Base-by-base conservation (phyloP, 2,329 filamentous ascomycete genomes). In the Neobulgaria alba region DNA sequence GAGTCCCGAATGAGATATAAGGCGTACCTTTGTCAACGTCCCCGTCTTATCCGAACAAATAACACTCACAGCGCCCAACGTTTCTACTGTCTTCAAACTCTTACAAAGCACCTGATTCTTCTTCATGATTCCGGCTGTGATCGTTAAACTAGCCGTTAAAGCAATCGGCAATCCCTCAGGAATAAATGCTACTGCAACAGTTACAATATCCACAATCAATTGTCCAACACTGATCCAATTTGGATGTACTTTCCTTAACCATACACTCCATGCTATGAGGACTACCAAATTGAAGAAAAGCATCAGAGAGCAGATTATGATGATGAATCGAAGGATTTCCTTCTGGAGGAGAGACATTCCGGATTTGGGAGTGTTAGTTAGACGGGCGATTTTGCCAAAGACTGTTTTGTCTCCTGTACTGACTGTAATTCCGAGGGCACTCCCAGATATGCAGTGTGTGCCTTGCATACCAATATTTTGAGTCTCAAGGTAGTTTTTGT, bases 21-120 rank as follows among this genome's bases (percentile, higher is more conserved):
- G 30, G 19, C 10, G 21, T 12, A 53, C 51, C 49, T 54, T 53
- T 12, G 79, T 83, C 43, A 83, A 62, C 0, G 79, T 83, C 4
- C 82, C 82, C 0, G 82, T 87, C 65, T 86, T 87, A 58, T 87
- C 82, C 0, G 79, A 85, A 58, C 82, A 85, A 33, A 87, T 78
- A 7, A 85, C 73, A 0, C 78, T 82, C 1, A 86, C 82, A 0
- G 78, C 71, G 76, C 71, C 82, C 0, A 87, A 68, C 0, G 82
- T 86, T 61, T 87, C 82, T 0, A 86, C 82, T 0, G 83, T 86
- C 62, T 83, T 83, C 36, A 88, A 67, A 0, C 79, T 84, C 61
- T 87, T 87, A 74, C 82, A 86, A 7, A 88, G 68, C 20, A 88
- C 77, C 57, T 82, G 80, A 57, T 86, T 79, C 60, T 79, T 79